A percentile compares a stretch with the other conserved stretches of the same genome.
Evolutionary conservation across 306 rosid species (phyloP).

Genomic region (Herpetospermum pedunculosum): DNA sequence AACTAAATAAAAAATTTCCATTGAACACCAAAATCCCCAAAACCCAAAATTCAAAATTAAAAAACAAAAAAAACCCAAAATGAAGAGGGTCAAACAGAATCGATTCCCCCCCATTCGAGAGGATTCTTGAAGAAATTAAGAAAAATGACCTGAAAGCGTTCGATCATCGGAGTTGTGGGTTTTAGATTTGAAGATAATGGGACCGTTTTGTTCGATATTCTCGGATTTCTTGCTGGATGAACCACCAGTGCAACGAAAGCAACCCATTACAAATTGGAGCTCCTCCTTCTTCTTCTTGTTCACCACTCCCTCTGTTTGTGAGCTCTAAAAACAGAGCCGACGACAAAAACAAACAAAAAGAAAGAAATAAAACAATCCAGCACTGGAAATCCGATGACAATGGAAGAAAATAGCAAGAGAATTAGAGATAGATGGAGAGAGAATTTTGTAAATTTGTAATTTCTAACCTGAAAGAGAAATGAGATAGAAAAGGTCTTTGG

Average conservation of each 20-base stretch:
- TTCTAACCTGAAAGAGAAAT: not conserved
- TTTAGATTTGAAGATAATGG: conserved; percentile 9
- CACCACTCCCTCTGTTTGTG: conserved; percentile 11
- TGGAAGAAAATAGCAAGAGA: not conserved
- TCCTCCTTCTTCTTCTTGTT: too few species aligned
- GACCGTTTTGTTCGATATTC: not conserved
- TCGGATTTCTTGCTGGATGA: conserved; percentile 30
- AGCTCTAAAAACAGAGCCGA: conserved; percentile 16
- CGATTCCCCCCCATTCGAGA: not conserved
- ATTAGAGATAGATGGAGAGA: not conserved
- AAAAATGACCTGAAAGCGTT: conserved; percentile 26
- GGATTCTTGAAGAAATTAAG: not conserved
- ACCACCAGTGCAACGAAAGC: conserved; percentile 45
- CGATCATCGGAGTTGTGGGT: conserved; percentile 26
- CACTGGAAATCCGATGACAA: conserved; percentile 12
- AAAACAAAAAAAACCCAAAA: not conserved
- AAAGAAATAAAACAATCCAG: conserved; percentile 1
- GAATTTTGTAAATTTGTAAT: not conserved
- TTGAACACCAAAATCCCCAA: not conserved
- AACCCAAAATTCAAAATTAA: not conserved
- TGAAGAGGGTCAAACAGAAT: conserved; percentile 5
- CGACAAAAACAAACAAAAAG: conserved; percentile 8
- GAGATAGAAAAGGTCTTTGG: not conserved
- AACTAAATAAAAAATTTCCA: not conserved
- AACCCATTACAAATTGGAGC: conserved; percentile 40